Percentiles rank a stretch among this genome's conserved stretches.
Conservation (phyloP, 305 asterid species). For the Fraxinus nigra region DNA sequence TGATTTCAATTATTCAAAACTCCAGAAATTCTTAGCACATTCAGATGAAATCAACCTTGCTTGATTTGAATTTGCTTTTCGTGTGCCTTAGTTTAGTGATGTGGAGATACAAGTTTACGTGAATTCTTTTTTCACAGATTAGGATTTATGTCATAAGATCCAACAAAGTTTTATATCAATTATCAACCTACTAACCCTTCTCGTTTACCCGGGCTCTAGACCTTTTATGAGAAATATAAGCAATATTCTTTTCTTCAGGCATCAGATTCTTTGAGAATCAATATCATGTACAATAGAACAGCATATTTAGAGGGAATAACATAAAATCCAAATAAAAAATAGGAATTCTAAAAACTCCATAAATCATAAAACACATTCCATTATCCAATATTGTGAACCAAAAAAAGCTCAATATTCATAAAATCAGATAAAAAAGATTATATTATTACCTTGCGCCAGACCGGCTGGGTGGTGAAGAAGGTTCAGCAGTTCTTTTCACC, state of each 20-base stretch:
- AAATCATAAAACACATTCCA: background rate
- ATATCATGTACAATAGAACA: background rate
- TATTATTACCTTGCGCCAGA: constrained; percentile 50
- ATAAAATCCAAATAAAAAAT: background rate
- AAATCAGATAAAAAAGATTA: background rate
- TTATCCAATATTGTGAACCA: background rate
- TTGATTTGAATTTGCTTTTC: background rate
- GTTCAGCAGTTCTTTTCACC: constrained; percentile 65
- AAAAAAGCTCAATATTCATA: background rate
- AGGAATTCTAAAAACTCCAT: background rate
- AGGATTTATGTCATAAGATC: background rate
- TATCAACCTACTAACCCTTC: background rate
- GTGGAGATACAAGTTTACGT: background rate
- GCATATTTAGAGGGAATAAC: constrained; percentile 14
- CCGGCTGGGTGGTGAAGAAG: constrained; percentile 68
- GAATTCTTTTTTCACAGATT: background rate
- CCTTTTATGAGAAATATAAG: background rate
- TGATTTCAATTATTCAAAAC: background rate
- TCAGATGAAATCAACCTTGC: background rate
- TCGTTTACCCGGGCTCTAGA: background rate
- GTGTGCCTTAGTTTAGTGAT: background rate
- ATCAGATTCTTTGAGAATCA: constrained; percentile 27
- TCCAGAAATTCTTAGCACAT: background rate
- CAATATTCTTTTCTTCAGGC: background rate
- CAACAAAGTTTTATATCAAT: background rate